phyloP scores from a whole-genome alignment of 345 rosid genomes.

The Capsella bursapastoris region DNA sequence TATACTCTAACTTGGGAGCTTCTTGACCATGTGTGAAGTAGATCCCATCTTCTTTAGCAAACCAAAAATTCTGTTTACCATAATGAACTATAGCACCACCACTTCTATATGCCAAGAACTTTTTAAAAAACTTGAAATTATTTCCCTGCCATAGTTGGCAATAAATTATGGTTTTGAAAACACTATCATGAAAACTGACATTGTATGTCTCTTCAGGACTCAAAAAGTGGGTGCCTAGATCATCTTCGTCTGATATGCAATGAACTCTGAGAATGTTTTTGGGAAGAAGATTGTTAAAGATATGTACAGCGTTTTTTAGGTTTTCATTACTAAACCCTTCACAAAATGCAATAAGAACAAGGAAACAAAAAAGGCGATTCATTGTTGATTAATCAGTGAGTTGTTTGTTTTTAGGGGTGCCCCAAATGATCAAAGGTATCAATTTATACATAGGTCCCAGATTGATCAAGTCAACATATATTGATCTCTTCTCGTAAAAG shows the following conservation, averaged over 20 bases:
- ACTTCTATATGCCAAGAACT: not conserved
- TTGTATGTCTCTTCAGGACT: not conserved
- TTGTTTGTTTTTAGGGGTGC: not conserved
- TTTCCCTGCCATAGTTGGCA: not conserved
- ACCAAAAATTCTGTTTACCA: not conserved
- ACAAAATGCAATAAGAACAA: not conserved
- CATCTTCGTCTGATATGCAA: conserved; percentile 12
- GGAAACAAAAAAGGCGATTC: not conserved
- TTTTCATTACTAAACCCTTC: not conserved
- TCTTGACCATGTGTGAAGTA: conserved; percentile 9
- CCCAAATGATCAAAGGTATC: no score
- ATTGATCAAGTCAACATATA: no score
- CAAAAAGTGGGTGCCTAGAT: not conserved
- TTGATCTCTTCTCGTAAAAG: no score
- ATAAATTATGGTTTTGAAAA: not conserved
- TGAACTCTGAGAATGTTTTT: conserved; percentile 1
- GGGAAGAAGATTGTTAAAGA: not conserved
- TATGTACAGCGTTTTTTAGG: not conserved
- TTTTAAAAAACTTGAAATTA: not conserved
- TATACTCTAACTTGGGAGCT: not conserved
- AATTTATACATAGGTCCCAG: no score
- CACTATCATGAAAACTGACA: not conserved
- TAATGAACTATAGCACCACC: not conserved
- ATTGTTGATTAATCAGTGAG: not conserved
- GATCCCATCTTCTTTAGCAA: not conserved